phyloP scores from a whole-genome alignment of 352 stramenopile genomes.

The Phytophthora hibernalis region DNA sequence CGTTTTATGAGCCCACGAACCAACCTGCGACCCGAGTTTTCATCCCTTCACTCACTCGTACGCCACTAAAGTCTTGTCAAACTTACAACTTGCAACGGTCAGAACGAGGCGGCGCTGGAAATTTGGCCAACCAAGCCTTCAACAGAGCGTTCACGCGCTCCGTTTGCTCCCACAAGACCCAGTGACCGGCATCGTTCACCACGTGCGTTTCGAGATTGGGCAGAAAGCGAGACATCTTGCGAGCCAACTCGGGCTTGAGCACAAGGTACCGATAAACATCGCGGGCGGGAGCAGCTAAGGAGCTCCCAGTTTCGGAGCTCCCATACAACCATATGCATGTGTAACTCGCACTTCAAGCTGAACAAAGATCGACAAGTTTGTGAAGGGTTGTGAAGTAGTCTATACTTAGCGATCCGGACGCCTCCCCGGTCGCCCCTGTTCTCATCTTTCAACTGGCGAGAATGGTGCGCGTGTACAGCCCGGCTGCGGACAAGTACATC shows the following conservation, averaged over 20 bases:
- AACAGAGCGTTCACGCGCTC: constrained; percentile 52
- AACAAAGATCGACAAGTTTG: too few species aligned
- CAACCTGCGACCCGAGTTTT: too few species aligned
- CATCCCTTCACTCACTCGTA: not conserved
- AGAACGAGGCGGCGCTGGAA: constrained; percentile 9
- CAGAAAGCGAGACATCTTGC: constrained; percentile 60
- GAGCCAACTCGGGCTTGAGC: constrained; percentile 61
- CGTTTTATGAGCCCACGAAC: not conserved
- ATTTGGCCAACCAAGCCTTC: constrained; percentile 47
- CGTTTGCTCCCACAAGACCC: constrained; percentile 67
- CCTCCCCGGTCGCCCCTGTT: too few species aligned
- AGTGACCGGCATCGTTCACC: constrained; percentile 63
- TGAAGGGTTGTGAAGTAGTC: too few species aligned
- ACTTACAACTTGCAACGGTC: constrained; percentile 38
- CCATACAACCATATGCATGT: too few species aligned
- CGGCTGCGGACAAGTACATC: too few species aligned
- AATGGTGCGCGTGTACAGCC: too few species aligned
- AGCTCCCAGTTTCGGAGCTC: too few species aligned
- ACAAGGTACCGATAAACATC: constrained; percentile 76
- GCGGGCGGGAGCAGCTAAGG: too few species aligned
- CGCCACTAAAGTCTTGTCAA: not conserved
- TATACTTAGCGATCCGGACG: too few species aligned
- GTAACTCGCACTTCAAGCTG: too few species aligned
- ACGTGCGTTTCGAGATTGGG: constrained; percentile 62
- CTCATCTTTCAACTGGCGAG: too few species aligned